Percentiles rank a stretch among this genome's conserved stretches.
Evolutionary conservation across 768 basidiomycete genomes (phyloP).

Genomic region (Amanita muscaria): DNA sequence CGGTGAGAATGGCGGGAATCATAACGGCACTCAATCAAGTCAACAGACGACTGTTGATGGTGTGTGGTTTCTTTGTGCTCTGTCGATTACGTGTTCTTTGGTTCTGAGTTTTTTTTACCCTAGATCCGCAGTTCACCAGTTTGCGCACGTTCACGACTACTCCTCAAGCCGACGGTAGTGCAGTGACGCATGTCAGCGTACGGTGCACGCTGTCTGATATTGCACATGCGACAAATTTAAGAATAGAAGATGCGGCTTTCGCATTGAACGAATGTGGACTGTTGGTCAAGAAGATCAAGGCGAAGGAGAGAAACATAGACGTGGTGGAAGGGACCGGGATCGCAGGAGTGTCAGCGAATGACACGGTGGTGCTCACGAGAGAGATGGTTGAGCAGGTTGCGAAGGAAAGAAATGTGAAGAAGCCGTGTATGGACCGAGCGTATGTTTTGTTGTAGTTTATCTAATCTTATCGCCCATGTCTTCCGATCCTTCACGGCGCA

Average conservation of each 20-base stretch:
- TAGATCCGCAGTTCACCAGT: slow-evolving; percentile 46
- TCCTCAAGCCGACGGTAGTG: slow-evolving; percentile 56
- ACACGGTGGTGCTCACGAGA: slow-evolving; percentile 34
- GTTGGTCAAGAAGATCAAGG: slow-evolving; percentile 36
- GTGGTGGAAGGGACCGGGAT: slow-evolving; percentile 1
- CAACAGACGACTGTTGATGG: slow-evolving; percentile 14
- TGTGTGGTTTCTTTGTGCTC: slow-evolving; percentile 21
- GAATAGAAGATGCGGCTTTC: slow-evolving; percentile 80
- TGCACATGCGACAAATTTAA: slow-evolving; percentile 70
- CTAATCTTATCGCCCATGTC: slow-evolving; percentile 13
- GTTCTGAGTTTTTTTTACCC: neutral
- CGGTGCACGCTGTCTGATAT: slow-evolving; percentile 71
- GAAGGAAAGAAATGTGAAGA: slow-evolving; percentile 61
- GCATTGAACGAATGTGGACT: slow-evolving; percentile 84
- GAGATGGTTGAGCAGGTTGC: slow-evolving; percentile 46
- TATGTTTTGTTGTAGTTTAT: slow-evolving; percentile 41
- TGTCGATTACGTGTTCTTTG: neutral
- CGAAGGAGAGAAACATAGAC: slow-evolving; percentile 9
- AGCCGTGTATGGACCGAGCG: slow-evolving; percentile 50
- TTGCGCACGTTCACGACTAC: slow-evolving; percentile 51
- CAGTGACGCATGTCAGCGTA: slow-evolving; percentile 58
- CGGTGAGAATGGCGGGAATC: slow-evolving; percentile 36
- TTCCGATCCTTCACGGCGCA: slow-evolving; percentile 17
- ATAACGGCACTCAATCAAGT: slow-evolving; percentile 23
- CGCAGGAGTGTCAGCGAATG: neutral